A percentile compares a stretch with the other conserved stretches of the same genome.
These are phyloP conservation scores for Podospora pseudocomata DNA, from an alignment of 495 filamentous ascomycete genomes.

Conservation along the genomic window DNA sequence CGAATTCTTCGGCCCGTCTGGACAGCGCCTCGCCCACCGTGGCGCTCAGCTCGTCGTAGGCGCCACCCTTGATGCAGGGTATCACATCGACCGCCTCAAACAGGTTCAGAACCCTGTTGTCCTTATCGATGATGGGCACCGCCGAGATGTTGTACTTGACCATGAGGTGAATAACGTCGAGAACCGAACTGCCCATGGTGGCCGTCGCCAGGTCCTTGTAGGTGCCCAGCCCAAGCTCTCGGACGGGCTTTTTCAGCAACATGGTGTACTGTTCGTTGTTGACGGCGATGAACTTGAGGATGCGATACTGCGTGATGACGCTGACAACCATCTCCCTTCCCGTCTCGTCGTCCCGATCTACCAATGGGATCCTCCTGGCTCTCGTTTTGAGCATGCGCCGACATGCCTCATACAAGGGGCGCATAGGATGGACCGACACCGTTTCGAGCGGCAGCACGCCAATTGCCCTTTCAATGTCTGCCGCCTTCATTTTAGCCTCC, in stretches of 20 bases:
- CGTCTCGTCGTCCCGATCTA: constrained; percentile 94
- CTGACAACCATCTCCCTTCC: constrained; percentile 88
- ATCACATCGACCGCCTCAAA: constrained; percentile 99
- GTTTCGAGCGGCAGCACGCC: constrained; percentile 89
- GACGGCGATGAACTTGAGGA: constrained; percentile 97
- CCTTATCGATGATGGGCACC: constrained; percentile 84
- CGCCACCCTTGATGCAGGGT: constrained; percentile 86
- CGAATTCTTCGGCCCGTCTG: constrained; percentile 85
- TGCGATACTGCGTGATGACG: constrained; percentile 95
- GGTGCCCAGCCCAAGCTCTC: constrained; percentile 81
- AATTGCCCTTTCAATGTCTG: constrained; percentile 93
- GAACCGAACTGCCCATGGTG: constrained; percentile 86
- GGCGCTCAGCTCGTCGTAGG: constrained; percentile 84
- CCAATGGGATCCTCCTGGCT: constrained; percentile 87
- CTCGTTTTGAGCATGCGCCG: constrained; percentile 89
- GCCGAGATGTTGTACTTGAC: constrained; percentile 91
- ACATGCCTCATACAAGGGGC: constrained; percentile 91
- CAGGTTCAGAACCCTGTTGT: constrained; percentile 83
- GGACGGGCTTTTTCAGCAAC: constrained; percentile 80
- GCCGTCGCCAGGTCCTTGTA: constrained; percentile 78
- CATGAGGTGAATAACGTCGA: constrained; percentile 92
- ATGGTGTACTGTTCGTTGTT: constrained; percentile 86
- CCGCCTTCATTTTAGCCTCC: constrained; percentile 13
- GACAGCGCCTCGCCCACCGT: constrained; percentile 87
- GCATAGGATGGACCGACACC: constrained; percentile 86